phyloP scores from a whole-genome alignment of 345 rosid species.

The Populus pruinosa region DNA sequence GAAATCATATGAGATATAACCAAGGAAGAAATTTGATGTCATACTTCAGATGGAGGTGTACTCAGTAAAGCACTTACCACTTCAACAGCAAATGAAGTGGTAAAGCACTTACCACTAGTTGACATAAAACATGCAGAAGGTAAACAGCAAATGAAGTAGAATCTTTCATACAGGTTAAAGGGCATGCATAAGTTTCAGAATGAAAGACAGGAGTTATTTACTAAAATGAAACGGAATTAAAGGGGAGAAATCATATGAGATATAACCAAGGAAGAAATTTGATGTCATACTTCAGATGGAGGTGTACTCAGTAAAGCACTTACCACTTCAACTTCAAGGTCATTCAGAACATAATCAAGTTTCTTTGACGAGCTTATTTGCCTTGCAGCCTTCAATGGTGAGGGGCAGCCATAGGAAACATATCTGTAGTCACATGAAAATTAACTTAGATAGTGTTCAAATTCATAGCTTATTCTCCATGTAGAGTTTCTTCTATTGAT shows the following conservation, averaged over 20 bases:
- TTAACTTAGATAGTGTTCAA: not conserved
- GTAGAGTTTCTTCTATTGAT: not conserved
- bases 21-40: not conserved
- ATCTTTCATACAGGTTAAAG: not conserved
- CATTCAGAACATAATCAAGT: constrained; percentile 24
- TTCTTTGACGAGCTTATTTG: constrained; percentile 29
- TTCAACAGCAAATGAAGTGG: too few relatives aligned
- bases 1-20: not conserved
- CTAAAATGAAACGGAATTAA: not conserved
- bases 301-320: constrained; percentile 20
- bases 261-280: not conserved
- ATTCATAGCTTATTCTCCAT: not conserved
- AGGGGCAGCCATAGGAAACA: constrained; percentile 30
- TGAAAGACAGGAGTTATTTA: not conserved
- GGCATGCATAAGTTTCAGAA: not conserved
- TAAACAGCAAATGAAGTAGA: not conserved
- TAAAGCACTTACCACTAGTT: too few relatives aligned
- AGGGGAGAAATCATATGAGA: constrained; percentile 4
- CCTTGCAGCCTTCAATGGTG: constrained; percentile 43
- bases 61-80: constrained; percentile 42
- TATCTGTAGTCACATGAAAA: constrained; percentile 23
- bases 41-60: constrained; percentile 6
- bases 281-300: not conserved
- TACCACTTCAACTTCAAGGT: constrained; percentile 54
- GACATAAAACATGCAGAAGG: too few relatives aligned